Evolutionary conservation across 1,284 basidiomycete genomes (phyloP), one percentile per base, ranked within the genome.

Genomic region (Blastosporella zonata): DNA sequence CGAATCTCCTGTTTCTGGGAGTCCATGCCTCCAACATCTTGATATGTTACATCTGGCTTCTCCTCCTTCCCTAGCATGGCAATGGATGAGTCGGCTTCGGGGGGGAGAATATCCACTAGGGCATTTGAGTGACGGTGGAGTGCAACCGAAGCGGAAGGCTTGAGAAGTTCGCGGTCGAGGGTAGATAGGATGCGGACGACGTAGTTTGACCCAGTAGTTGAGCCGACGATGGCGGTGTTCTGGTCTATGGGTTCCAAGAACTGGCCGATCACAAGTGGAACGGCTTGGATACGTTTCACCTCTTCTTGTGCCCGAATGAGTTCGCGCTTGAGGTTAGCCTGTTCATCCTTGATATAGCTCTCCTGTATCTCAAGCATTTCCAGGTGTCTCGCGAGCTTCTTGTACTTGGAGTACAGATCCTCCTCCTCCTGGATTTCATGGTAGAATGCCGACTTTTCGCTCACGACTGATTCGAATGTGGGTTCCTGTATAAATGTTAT

Each of bases 201-300:
- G 66, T 99, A 99, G 72, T 98, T 99, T 23, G 91, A 95, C 6
- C 97, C 96, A 7, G 97, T 99, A 0, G 97, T 99, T 22, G 92
- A 95, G 31, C 96, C 97, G 17, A 99, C 97, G 57, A 99, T 99
- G 52, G 90, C 95, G 17, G 96, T 94, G 63, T 90, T 87, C 67
- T 98, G 93, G 74, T 99, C 97, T 67, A 99, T 98, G 47, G 97
- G 92, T 70, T 99, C 97, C 36, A 99, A 82, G 77, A 99, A 99
- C 68, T 99, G 97, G 44, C 97, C 97, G 61, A 99, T 99, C 62
- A 99, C 97, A n/a, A 99, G 84, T 0, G 97, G 97, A 2, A 99
- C 97, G 42, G 92, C 93, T 73, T 99, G 95, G 65, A 99, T 99
- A 49, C 97, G 89, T 73, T 98, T 98, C 61, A 99, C 97, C 74